phyloP scores from a whole-genome alignment of 108 stramenopile species.

The Thalassiosira profunda region DNA sequence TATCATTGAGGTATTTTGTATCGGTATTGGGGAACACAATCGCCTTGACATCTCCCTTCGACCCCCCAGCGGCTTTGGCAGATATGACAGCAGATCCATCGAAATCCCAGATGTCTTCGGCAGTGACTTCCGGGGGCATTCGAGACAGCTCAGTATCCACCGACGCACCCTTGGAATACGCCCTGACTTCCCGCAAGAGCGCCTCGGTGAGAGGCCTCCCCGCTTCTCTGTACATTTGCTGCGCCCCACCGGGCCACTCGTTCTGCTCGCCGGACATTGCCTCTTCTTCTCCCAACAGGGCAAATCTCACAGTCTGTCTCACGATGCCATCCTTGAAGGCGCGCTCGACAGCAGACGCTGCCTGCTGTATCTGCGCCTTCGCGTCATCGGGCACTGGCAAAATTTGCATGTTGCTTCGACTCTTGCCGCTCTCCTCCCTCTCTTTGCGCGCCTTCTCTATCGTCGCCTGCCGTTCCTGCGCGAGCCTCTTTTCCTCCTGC shows the following conservation, averaged over 20 bases:
- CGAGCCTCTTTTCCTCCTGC: conserved; percentile 33
- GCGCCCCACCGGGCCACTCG: conserved; percentile 86
- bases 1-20: conserved; percentile 79
- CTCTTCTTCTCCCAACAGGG: conserved; percentile 62
- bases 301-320: conserved; percentile 80
- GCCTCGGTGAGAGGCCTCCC: conserved; percentile 69
- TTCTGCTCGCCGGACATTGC: conserved; percentile 56
- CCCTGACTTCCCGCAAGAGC: conserved; percentile 62
- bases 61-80: conserved; percentile 54
- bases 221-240: conserved; percentile 88
- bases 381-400: conserved; percentile 60
- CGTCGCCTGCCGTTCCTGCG: conserved; percentile 21
- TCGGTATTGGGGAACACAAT: conserved; percentile 88
- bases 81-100: conserved; percentile 81
- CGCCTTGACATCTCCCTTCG: conserved; percentile 69
- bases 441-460: conserved; percentile 15
- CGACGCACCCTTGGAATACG: conserved; percentile 1
- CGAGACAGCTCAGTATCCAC: conserved; percentile 14
- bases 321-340: conserved; percentile 76
- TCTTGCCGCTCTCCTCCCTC: conserved; percentile 3
- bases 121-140: conserved; percentile 53
- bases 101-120: conserved; percentile 89
- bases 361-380: conserved; percentile 64
- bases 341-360: conserved; percentile 71
- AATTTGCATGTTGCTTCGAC: conserved; percentile 8